Evolutionary conservation across 176 grass and related monocot genomes (phyloP).

Genomic region (Dactylis glomerata): DNA sequence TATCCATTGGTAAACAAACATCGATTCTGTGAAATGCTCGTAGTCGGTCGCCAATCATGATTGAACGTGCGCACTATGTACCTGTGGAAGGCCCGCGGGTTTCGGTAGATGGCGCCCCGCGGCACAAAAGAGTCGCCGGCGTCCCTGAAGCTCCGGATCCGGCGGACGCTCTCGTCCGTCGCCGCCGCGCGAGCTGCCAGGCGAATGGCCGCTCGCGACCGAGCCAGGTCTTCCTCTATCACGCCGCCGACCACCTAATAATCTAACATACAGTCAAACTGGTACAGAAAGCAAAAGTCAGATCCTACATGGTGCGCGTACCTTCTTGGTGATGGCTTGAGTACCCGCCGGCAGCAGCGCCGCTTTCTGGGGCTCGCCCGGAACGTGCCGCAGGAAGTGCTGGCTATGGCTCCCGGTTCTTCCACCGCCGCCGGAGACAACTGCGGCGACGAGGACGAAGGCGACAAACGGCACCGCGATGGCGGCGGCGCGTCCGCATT

Average conservation of each 20-base stretch:
- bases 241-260: constrained; percentile 22
- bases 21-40: background rate
- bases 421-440: background rate
- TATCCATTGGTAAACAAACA: background rate
- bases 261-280: constrained; percentile 1
- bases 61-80: background rate
- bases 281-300: background rate
- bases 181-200: constrained; percentile 27
- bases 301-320: background rate
- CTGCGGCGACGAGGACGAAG: background rate
- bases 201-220: constrained; percentile 50
- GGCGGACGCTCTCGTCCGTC: constrained; percentile 19
- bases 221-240: constrained; percentile 51
- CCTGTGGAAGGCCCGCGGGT: constrained; percentile 66
- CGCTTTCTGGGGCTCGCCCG: constrained; percentile 8
- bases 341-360: background rate
- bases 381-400: constrained; percentile 17
- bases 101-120: constrained; percentile 77
- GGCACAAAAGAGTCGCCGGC: constrained; percentile 43
- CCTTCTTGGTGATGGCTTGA: background rate
- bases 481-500: constrained; percentile 2
- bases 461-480: constrained; percentile 19
- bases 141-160: constrained; percentile 32
- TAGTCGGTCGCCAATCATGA: background rate
- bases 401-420: background rate